Evolutionary conservation across 23 red algal genomes (phyloP).

Genomic region (Gracilariopsis chorda): DNA sequence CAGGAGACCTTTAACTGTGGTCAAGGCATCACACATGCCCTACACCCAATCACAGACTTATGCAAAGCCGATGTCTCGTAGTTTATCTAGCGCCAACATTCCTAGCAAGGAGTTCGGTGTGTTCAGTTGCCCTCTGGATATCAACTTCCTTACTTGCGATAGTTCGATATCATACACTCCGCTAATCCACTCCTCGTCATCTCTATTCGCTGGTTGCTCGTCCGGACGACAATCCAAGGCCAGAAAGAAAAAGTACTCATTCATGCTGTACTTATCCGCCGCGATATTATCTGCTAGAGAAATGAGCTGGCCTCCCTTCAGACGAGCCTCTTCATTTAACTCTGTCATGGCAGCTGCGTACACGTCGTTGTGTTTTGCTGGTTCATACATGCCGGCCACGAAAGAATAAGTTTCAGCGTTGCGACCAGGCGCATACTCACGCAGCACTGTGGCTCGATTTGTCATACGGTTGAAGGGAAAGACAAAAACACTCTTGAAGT

Average conservation of each 20-base stretch:
- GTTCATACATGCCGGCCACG: constrained; percentile 76
- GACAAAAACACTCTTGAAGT: constrained; percentile 68
- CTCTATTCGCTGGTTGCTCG: neutral
- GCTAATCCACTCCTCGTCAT: constrained; percentile 81
- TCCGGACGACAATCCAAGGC: constrained; percentile 65
- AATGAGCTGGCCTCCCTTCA: constrained; percentile 42
- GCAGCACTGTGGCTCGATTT: constrained; percentile 35
- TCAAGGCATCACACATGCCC: no score
- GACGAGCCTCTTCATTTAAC: constrained; percentile 80
- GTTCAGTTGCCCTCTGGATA: constrained; percentile 57
- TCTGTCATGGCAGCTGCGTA: constrained; percentile 64
- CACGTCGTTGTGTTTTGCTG: constrained; percentile 26
- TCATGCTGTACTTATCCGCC: constrained; percentile 50
- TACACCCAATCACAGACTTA: neutral
- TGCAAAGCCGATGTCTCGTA: constrained; percentile 24
- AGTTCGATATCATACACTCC: constrained; percentile 26
- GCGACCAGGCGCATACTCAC: constrained; percentile 82
- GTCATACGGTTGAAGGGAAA: constrained; percentile 63
- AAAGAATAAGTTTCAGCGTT: constrained; percentile 52
- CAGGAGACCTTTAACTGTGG: no score
- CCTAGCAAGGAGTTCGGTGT: constrained; percentile 61
- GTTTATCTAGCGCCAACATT: constrained; percentile 47
- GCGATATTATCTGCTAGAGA: constrained; percentile 22
- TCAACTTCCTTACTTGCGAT: neutral
- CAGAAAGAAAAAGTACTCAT: constrained; percentile 72